Evolutionary conservation across 2,329 filamentous ascomycete species (phyloP).

Genomic region (Ophiostoma australiae): DNA sequence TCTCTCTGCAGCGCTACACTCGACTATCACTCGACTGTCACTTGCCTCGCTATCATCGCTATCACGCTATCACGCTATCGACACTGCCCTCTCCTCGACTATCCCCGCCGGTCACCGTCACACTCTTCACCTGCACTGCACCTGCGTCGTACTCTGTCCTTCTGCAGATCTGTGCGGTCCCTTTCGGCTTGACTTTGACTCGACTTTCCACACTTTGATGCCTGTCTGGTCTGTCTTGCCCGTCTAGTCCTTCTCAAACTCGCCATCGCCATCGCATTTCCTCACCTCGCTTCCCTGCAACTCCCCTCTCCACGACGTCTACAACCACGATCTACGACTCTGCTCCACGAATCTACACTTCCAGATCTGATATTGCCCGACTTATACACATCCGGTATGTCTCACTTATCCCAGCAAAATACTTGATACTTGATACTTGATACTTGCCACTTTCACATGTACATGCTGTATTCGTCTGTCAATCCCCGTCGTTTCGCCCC

Average conservation of each 20-base stretch:
- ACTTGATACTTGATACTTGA: background rate
- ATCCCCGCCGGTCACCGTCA: background rate
- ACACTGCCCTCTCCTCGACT: too few species aligned
- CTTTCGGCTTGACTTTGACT: background rate
- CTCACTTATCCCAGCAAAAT: slow-evolving; percentile 2
- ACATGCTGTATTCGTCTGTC: too few species aligned
- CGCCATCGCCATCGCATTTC: background rate
- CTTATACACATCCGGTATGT: background rate
- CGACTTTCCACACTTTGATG: background rate
- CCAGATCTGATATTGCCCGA: background rate
- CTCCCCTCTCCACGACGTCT: background rate
- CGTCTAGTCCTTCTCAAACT: background rate
- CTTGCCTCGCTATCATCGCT: background rate
- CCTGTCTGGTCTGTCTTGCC: background rate
- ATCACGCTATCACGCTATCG: background rate
- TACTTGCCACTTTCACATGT: background rate
- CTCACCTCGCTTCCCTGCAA: background rate
- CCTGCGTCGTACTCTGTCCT: slow-evolving; percentile 10
- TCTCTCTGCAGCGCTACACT: background rate
- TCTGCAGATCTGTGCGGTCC: background rate
- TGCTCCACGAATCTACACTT: background rate
- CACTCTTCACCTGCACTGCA: slow-evolving; percentile 11
- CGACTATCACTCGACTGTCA: background rate
- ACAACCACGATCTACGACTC: background rate
- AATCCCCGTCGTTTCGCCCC: too few species aligned